Conservation (phyloP, 257 asterid genomes). For the Handroanthus guayacan region DNA sequence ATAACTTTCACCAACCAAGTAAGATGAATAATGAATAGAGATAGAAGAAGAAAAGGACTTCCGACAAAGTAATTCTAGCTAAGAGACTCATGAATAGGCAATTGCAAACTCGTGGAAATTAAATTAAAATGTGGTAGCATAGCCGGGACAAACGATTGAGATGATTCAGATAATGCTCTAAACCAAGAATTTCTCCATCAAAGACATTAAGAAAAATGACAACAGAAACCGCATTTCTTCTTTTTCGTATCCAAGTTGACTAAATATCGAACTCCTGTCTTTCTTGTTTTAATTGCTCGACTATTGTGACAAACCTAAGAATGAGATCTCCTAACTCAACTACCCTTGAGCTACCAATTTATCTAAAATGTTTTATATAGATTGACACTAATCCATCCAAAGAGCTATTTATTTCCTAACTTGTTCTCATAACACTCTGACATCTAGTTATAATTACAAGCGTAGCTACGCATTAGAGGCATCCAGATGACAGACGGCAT, state of each 20-base stretch:
- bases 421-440: not conserved
- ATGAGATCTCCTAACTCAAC: not conserved
- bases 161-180: not conserved
- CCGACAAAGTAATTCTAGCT: too few relatives aligned
- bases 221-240: not conserved
- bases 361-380: not conserved
- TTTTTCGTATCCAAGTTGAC: not conserved
- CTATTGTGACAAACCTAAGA: slow-evolving; percentile 10
- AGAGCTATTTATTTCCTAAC: not conserved
- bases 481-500: slow-evolving; percentile 24
- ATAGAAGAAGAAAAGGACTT: too few relatives aligned
- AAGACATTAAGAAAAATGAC: not conserved
- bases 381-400: not conserved
- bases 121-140: not conserved
- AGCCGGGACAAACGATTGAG: not conserved
- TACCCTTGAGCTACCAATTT: not conserved
- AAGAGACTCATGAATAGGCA: too few relatives aligned
- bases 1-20: too few relatives aligned
- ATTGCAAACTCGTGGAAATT: not conserved
- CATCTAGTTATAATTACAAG: slow-evolving; percentile 3
- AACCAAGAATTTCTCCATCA: not conserved
- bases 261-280: not conserved
- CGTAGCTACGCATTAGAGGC: not conserved
- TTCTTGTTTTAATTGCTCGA: not conserved
- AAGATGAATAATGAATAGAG: too few relatives aligned